Evolutionary conservation across 2,329 filamentous ascomycete species (phyloP), one percentile per base, ranked within the genome.

Genomic region (Aspergillus sp.): DNA sequence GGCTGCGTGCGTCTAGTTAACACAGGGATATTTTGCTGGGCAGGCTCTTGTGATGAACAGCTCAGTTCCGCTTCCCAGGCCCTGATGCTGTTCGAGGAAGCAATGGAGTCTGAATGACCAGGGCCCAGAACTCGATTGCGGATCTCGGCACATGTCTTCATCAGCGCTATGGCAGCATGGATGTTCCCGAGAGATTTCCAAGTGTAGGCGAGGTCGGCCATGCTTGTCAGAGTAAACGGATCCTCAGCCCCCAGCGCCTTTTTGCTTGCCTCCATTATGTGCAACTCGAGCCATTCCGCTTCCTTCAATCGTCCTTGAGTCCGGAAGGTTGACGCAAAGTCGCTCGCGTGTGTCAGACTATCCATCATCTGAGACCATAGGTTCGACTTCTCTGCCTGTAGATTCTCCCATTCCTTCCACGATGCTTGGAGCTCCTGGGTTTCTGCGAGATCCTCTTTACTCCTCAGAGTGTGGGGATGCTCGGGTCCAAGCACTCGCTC

Each of bases 221-320:
- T 47, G 31, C 45, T 55, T n/a, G 14, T 40, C 11, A 55, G 46
- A 42, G 53, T 49, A n/a, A 23, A 6, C 4, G 49, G 49, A 49
- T 55, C 32, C 45, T 55, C 45, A 20, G 16, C 40, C 1, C 60
- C 60, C 9, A 62, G 57, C 16, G 53, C 40, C 43, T n/a, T 47
- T 50, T 59, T 59, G 4, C 40, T 41, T 3, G 19, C 56, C 45
- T 64, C 51, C 23, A 61, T 43, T 7, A 61, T 57, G 44, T 61
- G 50, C 21, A 57, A 13, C 16, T 41, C 19, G 5, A 61, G 52
- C 53, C 57, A 23, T 47, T 61, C 59, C 1, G 59, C 59, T 42
- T 61, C 53, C 41, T 60, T 17, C 42, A 14, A 32, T 54, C 55
- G 52, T 45, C 45, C 31, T 47, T 23, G 16, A n/a, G 13, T 16